Evolutionary conservation across 108 stramenopile species (phyloP), one percentile per base, ranked within the genome.

Genomic region (Cyclotella sp.): DNA sequence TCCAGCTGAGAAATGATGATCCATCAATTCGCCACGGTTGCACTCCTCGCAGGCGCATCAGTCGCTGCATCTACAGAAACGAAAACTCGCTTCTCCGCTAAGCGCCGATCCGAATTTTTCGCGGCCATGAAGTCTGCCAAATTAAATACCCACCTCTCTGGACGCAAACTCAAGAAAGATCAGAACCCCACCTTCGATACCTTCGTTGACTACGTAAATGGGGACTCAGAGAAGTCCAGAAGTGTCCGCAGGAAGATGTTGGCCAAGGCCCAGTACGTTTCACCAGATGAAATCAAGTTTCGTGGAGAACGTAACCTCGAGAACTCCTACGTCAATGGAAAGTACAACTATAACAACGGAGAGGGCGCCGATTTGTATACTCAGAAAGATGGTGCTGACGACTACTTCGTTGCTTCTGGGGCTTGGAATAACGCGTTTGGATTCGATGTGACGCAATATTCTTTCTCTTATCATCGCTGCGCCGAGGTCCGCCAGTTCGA

Each of bases 381-480:
- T 5, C 57, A 73, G 47, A 49, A 49, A 28, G 68, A 79, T 46
- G 66, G 59, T 7, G 57, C 72, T 21, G 72, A 79, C 27, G 72
- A 73, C 40, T 72, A 43, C 26, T 68, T 54, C 49, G 34, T n/a
- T 45, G 60, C 58, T 34, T 63, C 54, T 57, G 72, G 43, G 18
- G n/a, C 42, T 11, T 68, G 72, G 66, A 46, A 73, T 26, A 81
- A 70, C 53, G 63, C 19, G 43, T 75, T 75, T 22, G 74, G 69
- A 18, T 75, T 92, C 61, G 80, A 92, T 73, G 60, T 87, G 3
- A 69, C 85, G 0, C 52, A 87, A 27, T 90, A 86, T 57, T 91
- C 92, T 0, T 58, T 92, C 51, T 88, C 90, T 53, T 95, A 93
- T 81, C 83, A 83, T 41, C 86, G 89, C 14, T 95, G 94, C 46